Evolutionary conservation across 129 eudicot species (phyloP).

Genomic region (Heracleum sosnowskyi): DNA sequence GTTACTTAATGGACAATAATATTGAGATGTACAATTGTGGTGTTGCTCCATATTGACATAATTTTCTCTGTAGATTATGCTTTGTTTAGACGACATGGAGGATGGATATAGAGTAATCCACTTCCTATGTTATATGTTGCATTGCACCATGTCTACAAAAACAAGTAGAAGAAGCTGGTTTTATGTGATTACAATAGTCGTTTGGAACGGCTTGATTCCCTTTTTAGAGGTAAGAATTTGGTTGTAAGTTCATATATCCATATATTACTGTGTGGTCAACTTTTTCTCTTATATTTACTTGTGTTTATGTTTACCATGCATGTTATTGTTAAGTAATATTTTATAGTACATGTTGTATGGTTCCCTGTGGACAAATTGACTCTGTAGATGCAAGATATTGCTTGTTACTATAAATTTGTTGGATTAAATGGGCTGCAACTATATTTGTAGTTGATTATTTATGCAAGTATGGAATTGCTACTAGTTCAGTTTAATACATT

Average conservation of each 20-base stretch:
- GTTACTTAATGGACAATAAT: slow-evolving; percentile 30
- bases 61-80: not conserved
- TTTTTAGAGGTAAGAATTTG: slow-evolving; percentile 36
- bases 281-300: not conserved
- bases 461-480: not conserved
- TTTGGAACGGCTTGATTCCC: slow-evolving; percentile 21
- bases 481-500: too few relatives aligned
- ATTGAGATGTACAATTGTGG: slow-evolving; percentile 39
- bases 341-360: not conserved
- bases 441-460: not conserved
- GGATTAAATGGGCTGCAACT: not conserved
- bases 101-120: slow-evolving; percentile 38
- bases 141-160: slow-evolving; percentile 22
- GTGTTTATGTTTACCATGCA: not conserved
- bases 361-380: not conserved
- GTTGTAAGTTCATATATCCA: slow-evolving; percentile 35
- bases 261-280: slow-evolving; percentile 21
- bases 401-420: not conserved
- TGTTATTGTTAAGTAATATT: not conserved
- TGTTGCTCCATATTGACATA: slow-evolving; percentile 19
- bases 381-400: not conserved
- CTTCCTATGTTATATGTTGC: slow-evolving; percentile 18
- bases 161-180: slow-evolving; percentile 23
- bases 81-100: slow-evolving; percentile 21
- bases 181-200: slow-evolving; percentile 25